A percentile compares a stretch with the other conserved stretches of the same genome.
Evolutionary conservation across 2,329 filamentous ascomycete species (phyloP).

Genomic region (Diaporthe aspalathi): DNA sequence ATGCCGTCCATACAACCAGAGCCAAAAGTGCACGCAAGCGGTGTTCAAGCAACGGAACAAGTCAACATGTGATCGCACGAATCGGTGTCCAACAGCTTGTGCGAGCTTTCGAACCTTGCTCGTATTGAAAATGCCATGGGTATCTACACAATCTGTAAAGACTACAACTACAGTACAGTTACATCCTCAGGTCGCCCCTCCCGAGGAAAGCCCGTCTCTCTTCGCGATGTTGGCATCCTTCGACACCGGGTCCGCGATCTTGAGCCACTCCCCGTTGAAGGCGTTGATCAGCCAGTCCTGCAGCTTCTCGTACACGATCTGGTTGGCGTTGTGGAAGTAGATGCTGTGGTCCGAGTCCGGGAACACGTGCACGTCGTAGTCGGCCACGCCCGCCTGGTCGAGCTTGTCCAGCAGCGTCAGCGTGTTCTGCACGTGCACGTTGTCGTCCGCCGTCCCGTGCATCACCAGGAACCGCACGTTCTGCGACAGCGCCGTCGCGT

Average conservation of each 20-base stretch:
- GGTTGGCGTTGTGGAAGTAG: conserved; percentile 92
- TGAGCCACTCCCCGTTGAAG: conserved; percentile 95
- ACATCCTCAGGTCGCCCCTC: neutral
- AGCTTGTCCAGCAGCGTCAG: conserved; percentile 87
- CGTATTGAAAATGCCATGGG: conserved; percentile 14
- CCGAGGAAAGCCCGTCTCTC: neutral
- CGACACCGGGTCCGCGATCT: conserved; percentile 63
- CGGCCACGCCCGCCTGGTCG: conserved; percentile 83
- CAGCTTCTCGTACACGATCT: conserved; percentile 90
- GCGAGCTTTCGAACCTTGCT: neutral
- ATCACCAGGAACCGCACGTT: conserved; percentile 93
- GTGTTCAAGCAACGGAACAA: too few relatives aligned
- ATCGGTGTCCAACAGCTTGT: accelerated
- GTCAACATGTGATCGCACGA: neutral
- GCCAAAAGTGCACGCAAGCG: neutral
- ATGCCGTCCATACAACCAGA: too few relatives aligned
- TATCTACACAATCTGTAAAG: conserved; percentile 25
- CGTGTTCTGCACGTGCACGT: conserved; percentile 97
- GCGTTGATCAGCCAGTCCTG: conserved; percentile 95
- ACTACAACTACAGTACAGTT: conserved; percentile 11
- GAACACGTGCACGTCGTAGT: conserved; percentile 97
- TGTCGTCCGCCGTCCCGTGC: conserved; percentile 97
- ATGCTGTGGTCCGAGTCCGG: conserved; percentile 97
- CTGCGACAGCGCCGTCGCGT: conserved; percentile 77
- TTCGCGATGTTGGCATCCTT: conserved; percentile 43